Conservation (phyloP, 2,329 filamentous ascomycete genomes). For the Lojkania enalia region DNA sequence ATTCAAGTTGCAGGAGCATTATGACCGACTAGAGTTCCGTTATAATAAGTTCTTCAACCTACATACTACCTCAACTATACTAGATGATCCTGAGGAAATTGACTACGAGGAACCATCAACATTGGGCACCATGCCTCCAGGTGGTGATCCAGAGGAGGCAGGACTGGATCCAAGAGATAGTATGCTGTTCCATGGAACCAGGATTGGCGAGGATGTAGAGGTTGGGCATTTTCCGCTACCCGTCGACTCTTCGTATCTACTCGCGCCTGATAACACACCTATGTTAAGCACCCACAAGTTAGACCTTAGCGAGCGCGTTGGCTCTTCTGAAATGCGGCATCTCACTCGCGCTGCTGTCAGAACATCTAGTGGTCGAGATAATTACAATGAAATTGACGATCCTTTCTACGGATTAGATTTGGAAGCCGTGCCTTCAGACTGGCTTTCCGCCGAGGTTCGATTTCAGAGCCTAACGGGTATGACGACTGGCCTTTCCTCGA, state of each 20-base stretch:
- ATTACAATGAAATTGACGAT: not conserved
- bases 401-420: not conserved
- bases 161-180: constrained; percentile 8
- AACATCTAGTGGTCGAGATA: not conserved
- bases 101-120: constrained; percentile 12
- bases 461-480: not conserved
- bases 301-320: not conserved
- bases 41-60: constrained; percentile 24
- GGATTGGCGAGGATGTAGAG: constrained; percentile 14
- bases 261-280: not conserved
- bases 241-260: not conserved
- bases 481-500: not conserved
- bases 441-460: not conserved
- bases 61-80: constrained; percentile 6
- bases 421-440: not conserved
- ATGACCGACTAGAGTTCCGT: constrained; percentile 9
- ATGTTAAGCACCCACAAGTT: not conserved
- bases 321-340: not conserved
- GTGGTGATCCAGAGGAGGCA: not conserved
- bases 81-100: constrained; percentile 10
- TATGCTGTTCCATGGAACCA: constrained; percentile 11
- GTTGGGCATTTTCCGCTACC: constrained; percentile 16
- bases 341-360: not conserved
- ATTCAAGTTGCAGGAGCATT: constrained; percentile 16
- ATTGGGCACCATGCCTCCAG: not conserved